Percentiles rank a stretch among this genome's conserved stretches.
Conservation (phyloP, 169 alveolate genomes). For the Plasmodium vivax region DNA sequence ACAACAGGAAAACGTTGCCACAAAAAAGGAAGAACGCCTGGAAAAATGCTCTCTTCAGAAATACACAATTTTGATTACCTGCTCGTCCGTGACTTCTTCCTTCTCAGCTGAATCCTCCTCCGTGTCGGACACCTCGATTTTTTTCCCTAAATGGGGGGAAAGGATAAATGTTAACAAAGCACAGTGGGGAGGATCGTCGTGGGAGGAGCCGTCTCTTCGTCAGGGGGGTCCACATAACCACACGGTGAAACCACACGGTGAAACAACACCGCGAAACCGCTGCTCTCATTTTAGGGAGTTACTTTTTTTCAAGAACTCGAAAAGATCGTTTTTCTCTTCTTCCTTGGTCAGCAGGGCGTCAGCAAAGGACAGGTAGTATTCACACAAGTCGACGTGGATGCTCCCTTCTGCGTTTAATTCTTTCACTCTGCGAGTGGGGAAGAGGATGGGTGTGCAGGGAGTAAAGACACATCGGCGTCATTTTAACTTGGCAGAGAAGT, state of each 20-base stretch:
- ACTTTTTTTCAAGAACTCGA: constrained; percentile 71
- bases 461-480: background rate
- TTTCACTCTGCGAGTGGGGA: constrained; percentile 14
- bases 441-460: background rate
- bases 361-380: constrained; percentile 51
- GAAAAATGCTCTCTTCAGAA: background rate
- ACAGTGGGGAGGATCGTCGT: background rate
- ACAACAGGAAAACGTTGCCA: background rate
- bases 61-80: constrained; percentile 3
- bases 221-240: background rate
- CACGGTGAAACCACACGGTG: background rate
- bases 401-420: constrained; percentile 50
- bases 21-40: background rate
- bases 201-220: background rate
- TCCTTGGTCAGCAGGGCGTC: constrained; percentile 59
- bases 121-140: constrained; percentile 36
- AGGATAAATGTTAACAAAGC: background rate
- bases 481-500: background rate
- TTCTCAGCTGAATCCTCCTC: constrained; percentile 36
- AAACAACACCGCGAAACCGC: background rate
- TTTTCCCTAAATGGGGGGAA: constrained; percentile 30
- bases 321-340: constrained; percentile 55
- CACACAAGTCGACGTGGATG: constrained; percentile 48
- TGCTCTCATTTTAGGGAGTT: background rate
- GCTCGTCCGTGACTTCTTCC: constrained; percentile 69